Conservation (phyloP, 371 early-diverging fungal genomes). For the Lichtheimia ramosa region DNA sequence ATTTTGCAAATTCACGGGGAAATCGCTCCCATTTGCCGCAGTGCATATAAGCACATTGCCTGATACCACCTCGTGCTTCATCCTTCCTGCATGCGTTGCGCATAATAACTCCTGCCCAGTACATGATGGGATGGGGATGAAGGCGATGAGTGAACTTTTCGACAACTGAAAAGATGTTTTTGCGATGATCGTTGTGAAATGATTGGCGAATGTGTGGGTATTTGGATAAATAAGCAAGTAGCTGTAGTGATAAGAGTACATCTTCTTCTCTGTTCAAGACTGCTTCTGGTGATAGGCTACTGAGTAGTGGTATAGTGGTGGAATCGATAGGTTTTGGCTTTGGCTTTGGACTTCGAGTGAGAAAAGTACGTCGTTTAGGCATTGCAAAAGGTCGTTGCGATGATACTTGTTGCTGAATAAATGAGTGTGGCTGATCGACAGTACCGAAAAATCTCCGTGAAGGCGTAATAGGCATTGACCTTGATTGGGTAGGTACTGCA, state of each 20-base stretch:
- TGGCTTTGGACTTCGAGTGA: background rate
- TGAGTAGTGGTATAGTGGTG: slow-evolving; percentile 12
- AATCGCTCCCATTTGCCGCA: slow-evolving; percentile 76
- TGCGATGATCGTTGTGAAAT: slow-evolving; percentile 58
- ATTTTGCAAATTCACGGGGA: slow-evolving; percentile 75
- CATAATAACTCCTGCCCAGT: slow-evolving; percentile 80
- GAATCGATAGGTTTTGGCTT: background rate
- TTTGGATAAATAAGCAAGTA: slow-evolving; percentile 89
- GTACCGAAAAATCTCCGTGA: slow-evolving; percentile 12
- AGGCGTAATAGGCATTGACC: slow-evolving; percentile 28
- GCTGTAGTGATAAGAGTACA: slow-evolving; percentile 79
- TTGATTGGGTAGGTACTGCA: slow-evolving; percentile 17
- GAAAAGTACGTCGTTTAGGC: background rate
- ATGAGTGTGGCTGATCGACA: slow-evolving; percentile 8
- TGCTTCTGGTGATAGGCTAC: slow-evolving; percentile 25
- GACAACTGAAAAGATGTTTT: slow-evolving; percentile 75
- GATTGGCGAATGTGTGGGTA: slow-evolving; percentile 70
- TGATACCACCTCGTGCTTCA: slow-evolving; percentile 63
- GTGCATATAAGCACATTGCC: slow-evolving; percentile 71
- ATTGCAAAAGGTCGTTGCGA: slow-evolving; percentile 17
- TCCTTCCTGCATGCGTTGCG: slow-evolving; percentile 77
- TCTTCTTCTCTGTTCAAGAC: slow-evolving; percentile 78
- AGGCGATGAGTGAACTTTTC: slow-evolving; percentile 59
- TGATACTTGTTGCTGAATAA: slow-evolving; percentile 11
- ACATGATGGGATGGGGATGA: slow-evolving; percentile 64